These are phyloP conservation scores for Nadsonia fulvescens DNA, from an alignment of 805 yeast species.

Conservation along the genomic window DNA sequence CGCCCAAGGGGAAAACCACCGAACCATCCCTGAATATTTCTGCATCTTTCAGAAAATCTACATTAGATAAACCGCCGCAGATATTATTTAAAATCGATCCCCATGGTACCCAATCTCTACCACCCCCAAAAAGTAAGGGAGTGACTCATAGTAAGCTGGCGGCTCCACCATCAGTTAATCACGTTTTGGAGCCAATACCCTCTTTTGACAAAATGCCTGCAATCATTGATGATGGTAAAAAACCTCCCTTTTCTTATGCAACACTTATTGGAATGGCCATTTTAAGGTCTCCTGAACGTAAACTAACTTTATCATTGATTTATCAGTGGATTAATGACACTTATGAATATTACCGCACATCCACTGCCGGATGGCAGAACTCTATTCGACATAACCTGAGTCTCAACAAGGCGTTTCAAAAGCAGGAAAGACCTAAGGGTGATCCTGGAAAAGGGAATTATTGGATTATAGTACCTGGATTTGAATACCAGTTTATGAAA, in stretches of 20 bases:
- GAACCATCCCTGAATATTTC: no score
- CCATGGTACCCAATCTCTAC: no score
- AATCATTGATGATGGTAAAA: conserved; percentile 35
- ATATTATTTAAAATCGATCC: no score
- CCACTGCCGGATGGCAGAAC: conserved; percentile 94
- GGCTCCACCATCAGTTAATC: conserved; percentile 1
- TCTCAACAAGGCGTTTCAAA: conserved; percentile 79
- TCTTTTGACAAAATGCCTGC: conserved; percentile 21
- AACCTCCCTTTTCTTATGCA: conserved; percentile 93
- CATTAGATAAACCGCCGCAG: no score
- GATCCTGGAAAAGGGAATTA: conserved; percentile 54
- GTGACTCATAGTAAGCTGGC: conserved; percentile 1
- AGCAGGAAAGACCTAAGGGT: conserved; percentile 67
- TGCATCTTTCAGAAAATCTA: no score
- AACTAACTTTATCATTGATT: conserved; percentile 65
- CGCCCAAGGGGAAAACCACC: no score
- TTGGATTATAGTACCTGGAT: conserved; percentile 80
- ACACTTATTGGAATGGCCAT: conserved; percentile 87
- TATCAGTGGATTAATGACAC: conserved; percentile 84
- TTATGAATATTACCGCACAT: conserved; percentile 63
- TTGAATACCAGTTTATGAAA: conserved; percentile 58
- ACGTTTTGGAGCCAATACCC: conserved; percentile 4
- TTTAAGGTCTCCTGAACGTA: conserved; percentile 53
- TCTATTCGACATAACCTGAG: conserved; percentile 90
- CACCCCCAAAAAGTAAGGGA: no score